Percentiles rank a stretch among this genome's conserved stretches.
These are phyloP conservation scores for Capsicum rhomboideum DNA, from an alignment of 257 asterid species.

Conservation along the genomic window DNA sequence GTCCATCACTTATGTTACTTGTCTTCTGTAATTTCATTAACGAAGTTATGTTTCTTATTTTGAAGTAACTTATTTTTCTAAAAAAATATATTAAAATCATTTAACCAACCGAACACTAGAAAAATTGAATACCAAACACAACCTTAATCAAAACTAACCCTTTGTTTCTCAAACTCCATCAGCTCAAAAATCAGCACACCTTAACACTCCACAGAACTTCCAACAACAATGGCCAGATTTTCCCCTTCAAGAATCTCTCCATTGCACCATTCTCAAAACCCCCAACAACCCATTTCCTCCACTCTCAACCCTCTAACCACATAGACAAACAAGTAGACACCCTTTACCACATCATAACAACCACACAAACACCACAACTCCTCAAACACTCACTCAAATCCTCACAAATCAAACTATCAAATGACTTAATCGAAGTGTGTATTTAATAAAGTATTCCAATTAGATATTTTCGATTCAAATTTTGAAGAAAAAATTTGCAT, in stretches of 20 bases:
- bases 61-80: too few species aligned
- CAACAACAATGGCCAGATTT: background rate
- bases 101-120: too few species aligned
- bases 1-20: too few species aligned
- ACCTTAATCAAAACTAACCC: too few species aligned
- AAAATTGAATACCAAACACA: too few species aligned
- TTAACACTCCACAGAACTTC: background rate
- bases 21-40: too few species aligned
- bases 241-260: background rate
- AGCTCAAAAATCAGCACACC: background rate
- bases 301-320: constrained; percentile 4
- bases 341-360: constrained; percentile 43
- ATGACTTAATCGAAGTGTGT: too few species aligned
- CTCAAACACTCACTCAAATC: constrained; percentile 42
- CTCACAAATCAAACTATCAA: constrained; percentile 45
- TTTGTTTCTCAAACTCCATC: background rate
- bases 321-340: constrained; percentile 38
- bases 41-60: too few species aligned
- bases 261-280: background rate
- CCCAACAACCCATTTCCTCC: background rate
- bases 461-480: too few species aligned
- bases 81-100: too few species aligned
- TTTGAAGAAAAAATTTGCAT: too few species aligned
- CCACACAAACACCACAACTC: constrained; percentile 43
- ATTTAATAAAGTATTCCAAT: too few species aligned